phyloP scores from a whole-genome alignment of 192 early-diverging fungal species.

The Umbelopsis ramanniana region DNA sequence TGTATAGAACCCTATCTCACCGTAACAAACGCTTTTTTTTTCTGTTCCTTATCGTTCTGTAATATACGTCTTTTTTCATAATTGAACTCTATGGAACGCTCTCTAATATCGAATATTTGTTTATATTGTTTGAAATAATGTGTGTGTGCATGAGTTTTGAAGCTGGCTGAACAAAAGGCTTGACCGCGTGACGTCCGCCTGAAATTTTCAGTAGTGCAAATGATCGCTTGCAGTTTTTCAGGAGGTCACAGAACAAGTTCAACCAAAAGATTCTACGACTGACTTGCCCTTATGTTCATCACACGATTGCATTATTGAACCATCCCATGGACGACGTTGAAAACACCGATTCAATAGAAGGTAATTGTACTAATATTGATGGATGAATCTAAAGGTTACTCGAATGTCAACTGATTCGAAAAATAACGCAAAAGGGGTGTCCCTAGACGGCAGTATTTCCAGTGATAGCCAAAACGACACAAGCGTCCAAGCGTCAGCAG shows the following conservation, averaged over 20 bases:
- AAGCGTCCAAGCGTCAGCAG: neutral
- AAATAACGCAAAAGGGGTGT: neutral
- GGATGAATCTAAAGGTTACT: too few species aligned
- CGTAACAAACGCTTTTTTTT: slow-evolving; percentile 20
- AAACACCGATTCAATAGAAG: slow-evolving; percentile 5
- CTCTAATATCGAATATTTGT: slow-evolving; percentile 8
- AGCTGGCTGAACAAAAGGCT: neutral
- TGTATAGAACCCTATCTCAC: slow-evolving; percentile 23
- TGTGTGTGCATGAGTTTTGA: neutral
- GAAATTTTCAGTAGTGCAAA: slow-evolving; percentile 1
- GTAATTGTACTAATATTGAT: neutral
- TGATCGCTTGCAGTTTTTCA: neutral
- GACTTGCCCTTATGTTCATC: slow-evolving; percentile 14
- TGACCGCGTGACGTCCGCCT: neutral
- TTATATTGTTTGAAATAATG: neutral
- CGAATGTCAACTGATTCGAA: neutral
- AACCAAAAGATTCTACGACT: neutral
- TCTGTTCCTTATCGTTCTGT: slow-evolving; percentile 23
- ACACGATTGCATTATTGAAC: neutral
- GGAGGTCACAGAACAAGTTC: neutral
- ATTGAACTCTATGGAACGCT: slow-evolving; percentile 23
- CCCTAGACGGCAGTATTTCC: neutral
- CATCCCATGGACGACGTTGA: slow-evolving; percentile 22
- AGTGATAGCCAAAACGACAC: neutral
- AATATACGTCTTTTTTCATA: slow-evolving; percentile 25